phyloP scores from a whole-genome alignment of 2,329 filamentous ascomycete genomes.

The Colletotrichum sojae region DNA sequence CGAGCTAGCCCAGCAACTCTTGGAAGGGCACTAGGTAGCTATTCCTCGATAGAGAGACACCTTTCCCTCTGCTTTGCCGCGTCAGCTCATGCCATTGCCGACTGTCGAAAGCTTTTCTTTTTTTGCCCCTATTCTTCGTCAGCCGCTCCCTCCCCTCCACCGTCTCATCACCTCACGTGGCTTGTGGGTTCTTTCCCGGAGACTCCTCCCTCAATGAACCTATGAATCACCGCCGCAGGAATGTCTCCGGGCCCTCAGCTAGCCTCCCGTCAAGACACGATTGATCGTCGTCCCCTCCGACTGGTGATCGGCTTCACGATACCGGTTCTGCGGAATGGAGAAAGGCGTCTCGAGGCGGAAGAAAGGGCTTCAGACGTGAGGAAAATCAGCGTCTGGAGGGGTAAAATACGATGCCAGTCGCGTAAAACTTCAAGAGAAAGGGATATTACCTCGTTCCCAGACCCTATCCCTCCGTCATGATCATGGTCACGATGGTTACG shows the following conservation, averaged over 20 bases:
- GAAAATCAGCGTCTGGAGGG: not conserved
- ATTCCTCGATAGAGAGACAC: not conserved
- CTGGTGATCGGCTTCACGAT: not conserved
- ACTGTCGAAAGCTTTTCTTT: not conserved
- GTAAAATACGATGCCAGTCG: not conserved
- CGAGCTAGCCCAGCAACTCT: not conserved
- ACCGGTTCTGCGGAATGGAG: not conserved
- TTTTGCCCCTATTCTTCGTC: not conserved
- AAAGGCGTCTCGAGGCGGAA: not conserved
- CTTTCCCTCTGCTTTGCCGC: too few relatives aligned
- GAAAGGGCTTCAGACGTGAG: not conserved
- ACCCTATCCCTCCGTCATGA: too few relatives aligned
- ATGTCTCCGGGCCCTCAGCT: slow-evolving; percentile 7
- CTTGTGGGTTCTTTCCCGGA: not conserved
- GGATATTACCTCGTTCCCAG: too few relatives aligned
- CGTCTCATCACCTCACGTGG: not conserved
- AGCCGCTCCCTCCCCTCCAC: not conserved
- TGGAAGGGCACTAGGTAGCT: not conserved
- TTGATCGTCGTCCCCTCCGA: slow-evolving; percentile 12
- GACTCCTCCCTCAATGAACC: not conserved
- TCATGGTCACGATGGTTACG: too few relatives aligned
- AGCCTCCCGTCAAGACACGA: slow-evolving; percentile 24
- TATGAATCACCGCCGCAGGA: not conserved
- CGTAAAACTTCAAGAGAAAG: not conserved
- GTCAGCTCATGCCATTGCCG: not conserved